These are phyloP conservation scores for Teratosphaeria viscida DNA, from an alignment of 2,329 filamentous ascomycete species.

Conservation along the genomic window DNA sequence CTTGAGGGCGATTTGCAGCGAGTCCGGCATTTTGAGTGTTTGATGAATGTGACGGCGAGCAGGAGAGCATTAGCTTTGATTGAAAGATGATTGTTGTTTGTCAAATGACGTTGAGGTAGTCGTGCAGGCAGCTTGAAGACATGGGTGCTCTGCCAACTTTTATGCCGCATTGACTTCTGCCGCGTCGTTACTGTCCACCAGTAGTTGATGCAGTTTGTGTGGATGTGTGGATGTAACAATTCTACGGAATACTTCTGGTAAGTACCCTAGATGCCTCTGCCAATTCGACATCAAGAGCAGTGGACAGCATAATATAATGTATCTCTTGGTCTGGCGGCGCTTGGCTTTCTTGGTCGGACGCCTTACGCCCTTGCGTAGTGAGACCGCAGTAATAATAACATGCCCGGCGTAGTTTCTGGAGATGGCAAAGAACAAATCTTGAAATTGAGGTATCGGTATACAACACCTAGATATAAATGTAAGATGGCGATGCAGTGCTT, in stretches of 20 bases:
- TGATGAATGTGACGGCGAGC: background rate
- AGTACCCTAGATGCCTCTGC: too few relatives aligned
- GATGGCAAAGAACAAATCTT: too few relatives aligned
- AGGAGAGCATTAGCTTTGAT: background rate
- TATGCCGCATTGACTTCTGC: background rate
- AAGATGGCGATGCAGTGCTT: background rate
- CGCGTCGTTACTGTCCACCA: background rate
- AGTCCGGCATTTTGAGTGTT: slow-evolving; percentile 22
- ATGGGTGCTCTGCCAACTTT: background rate
- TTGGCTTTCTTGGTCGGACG: too few relatives aligned
- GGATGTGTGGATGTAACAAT: background rate
- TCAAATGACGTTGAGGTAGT: background rate
- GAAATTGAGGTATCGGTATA: background rate
- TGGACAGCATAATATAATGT: too few relatives aligned
- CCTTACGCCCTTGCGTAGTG: too few relatives aligned
- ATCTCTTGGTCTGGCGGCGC: too few relatives aligned
- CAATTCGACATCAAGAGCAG: too few relatives aligned
- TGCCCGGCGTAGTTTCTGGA: too few relatives aligned
- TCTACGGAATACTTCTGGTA: background rate
- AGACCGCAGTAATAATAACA: too few relatives aligned
- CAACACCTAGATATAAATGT: background rate
- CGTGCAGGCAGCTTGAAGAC: background rate
- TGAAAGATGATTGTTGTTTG: background rate
- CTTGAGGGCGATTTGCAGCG: slow-evolving; percentile 24
- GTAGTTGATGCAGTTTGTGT: background rate